Evolutionary conservation across 306 rosid genomes (phyloP), one percentile per base, ranked within the genome.

Genomic region (Psophocarpus tetragonolobus): DNA sequence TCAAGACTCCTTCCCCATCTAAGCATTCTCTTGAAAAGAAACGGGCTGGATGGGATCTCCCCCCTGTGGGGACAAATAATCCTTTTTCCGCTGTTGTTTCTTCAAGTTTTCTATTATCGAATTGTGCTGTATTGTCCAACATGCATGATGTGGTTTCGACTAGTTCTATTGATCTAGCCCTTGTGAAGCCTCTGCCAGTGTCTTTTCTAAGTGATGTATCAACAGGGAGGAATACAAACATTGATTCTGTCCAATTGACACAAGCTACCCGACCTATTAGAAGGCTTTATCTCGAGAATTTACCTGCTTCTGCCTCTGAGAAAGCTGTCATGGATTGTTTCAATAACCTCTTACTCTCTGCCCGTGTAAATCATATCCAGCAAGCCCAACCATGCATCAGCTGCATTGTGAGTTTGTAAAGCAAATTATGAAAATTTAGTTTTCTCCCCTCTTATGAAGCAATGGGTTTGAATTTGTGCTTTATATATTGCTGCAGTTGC

Each of bases 191-290:
- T 64, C 51, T 83, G 68, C 42, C 85, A 23, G 54, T 74, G 45
- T 50, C 86, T 74, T 77, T 79, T 81, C 71, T 81, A 39, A 79
- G 68, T 75, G 75, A 80, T 65, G 62, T 80, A 74, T 75, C 82
- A 80, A 63, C 66, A 32, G 90, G 88, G 86, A 91, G 82, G 68
- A 87, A 82, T 74, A 81, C 78, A 47, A 80, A 85, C 50, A 61
- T 84, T 83, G 99, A 91, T 83, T 86, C 89, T 48, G 87, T 92
- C 73, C 97, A 92, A 83, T 85, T 95, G 78, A 95, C 97, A 36
- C 97, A 95, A 84, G 93, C 99, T 67, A 95, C 94, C 75, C 88
- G 97, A 63, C 99, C 92, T 70, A 77, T 85, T 97, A 89, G 98
- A 85, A 91, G 97, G 90, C 94, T 95, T 88, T 88, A 88, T 88